Percentiles rank a stretch among this genome's conserved stretches.
Evolutionary conservation across 768 basidiomycete species (phyloP).

Genomic region (Fomitopsis pulvina): DNA sequence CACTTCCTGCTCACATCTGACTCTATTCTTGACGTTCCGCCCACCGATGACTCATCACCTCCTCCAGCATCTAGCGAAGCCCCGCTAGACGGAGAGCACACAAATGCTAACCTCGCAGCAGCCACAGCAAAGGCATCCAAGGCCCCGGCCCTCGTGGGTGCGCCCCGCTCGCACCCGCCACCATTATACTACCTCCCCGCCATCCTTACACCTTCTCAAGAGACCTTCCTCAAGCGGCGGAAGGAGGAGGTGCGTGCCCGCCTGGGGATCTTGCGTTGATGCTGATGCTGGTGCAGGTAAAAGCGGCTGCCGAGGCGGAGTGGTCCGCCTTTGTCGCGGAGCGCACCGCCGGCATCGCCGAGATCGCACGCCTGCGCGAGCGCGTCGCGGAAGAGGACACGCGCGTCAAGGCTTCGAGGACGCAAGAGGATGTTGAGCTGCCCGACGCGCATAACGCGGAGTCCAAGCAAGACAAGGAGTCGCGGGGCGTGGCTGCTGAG

Average conservation of each 20-base stretch:
- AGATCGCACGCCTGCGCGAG: constrained; percentile 54
- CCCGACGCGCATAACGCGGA: constrained; percentile 11
- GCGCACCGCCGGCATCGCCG: constrained; percentile 48
- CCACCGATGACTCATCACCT: constrained; percentile 11
- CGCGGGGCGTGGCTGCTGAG: constrained; percentile 6
- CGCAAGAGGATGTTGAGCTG: constrained; percentile 25
- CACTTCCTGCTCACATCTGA: constrained; percentile 77
- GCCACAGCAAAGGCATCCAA: constrained; percentile 20
- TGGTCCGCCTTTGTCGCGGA: constrained; percentile 62
- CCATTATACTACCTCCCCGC: constrained; percentile 75
- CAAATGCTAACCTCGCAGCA: constrained; percentile 27
- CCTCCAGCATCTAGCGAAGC: not conserved
- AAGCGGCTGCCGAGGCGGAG: constrained; percentile 59
- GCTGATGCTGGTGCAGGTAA: constrained; percentile 34
- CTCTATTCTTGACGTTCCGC: constrained; percentile 33
- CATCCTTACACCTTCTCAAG: constrained; percentile 61
- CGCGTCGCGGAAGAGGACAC: constrained; percentile 63
- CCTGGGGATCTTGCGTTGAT: not conserved
- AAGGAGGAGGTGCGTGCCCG: constrained; percentile 50
- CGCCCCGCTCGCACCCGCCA: constrained; percentile 63
- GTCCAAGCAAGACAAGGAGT: constrained; percentile 6
- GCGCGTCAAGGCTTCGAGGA: constrained; percentile 36
- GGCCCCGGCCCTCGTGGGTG: constrained; percentile 7
- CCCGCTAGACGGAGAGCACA: not conserved
- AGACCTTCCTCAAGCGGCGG: constrained; percentile 53